phyloP scores from a whole-genome alignment of 2,329 filamentous ascomycete genomes.

The Teratosphaeriaceae sp. region DNA sequence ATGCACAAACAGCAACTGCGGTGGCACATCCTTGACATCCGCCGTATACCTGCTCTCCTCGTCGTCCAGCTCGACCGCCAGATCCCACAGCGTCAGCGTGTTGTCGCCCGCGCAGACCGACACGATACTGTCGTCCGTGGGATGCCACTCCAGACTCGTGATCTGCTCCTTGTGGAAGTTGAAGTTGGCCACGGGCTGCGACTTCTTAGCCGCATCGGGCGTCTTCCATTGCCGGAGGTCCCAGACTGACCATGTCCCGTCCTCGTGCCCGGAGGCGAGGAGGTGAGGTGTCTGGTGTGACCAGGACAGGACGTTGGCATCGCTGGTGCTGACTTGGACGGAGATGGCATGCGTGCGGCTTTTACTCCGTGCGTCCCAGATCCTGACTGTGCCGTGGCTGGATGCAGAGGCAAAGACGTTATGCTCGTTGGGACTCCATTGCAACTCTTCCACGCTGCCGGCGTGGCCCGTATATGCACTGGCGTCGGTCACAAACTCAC shows the following conservation, averaged over 20 bases:
- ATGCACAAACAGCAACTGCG: slow-evolving; percentile 92
- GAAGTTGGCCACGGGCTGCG: slow-evolving; percentile 85
- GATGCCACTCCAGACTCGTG: slow-evolving; percentile 95
- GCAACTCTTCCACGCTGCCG: slow-evolving; percentile 84
- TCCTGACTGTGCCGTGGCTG: slow-evolving; percentile 86
- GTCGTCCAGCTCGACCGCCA: slow-evolving; percentile 93
- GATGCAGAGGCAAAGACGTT: slow-evolving; percentile 94
- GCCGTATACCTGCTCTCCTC: slow-evolving; percentile 90
- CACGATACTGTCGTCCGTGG: slow-evolving; percentile 91
- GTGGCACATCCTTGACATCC: slow-evolving; percentile 82
- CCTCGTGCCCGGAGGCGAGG: slow-evolving; percentile 85
- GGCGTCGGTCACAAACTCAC: slow-evolving; percentile 81
- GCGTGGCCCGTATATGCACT: slow-evolving; percentile 77
- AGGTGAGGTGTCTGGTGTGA: slow-evolving; percentile 82
- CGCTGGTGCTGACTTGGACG: slow-evolving; percentile 72
- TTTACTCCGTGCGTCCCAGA: slow-evolving; percentile 94
- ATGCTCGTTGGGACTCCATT: slow-evolving; percentile 91
- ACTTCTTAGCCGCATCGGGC: slow-evolving; percentile 40
- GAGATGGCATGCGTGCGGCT: slow-evolving; percentile 80
- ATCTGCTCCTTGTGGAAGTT: slow-evolving; percentile 95
- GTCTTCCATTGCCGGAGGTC: slow-evolving; percentile 90
- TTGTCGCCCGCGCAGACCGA: slow-evolving; percentile 88
- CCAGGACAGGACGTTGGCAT: slow-evolving; percentile 98
- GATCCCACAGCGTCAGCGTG: slow-evolving; percentile 92
- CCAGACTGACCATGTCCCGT: slow-evolving; percentile 94